A percentile compares a stretch with the other conserved stretches of the same genome.
These are phyloP conservation scores for Aspergillus fumigatiaffinis DNA, from an alignment of 2,329 filamentous ascomycete species.

Conservation along the genomic window DNA sequence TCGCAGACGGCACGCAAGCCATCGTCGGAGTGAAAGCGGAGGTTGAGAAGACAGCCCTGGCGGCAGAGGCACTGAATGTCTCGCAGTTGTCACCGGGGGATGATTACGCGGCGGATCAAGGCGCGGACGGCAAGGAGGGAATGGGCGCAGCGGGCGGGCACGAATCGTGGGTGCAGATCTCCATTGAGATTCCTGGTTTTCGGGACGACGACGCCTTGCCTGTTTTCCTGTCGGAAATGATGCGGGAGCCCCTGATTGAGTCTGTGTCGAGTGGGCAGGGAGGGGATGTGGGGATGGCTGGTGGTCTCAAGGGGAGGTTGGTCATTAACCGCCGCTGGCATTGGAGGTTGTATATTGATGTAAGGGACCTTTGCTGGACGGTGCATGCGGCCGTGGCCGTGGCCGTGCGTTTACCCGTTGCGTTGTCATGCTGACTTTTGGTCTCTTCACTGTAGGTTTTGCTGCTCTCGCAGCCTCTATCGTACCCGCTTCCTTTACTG, in stretches of 20 bases:
- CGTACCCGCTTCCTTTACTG: slow-evolving; percentile 87
- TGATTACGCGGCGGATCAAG: slow-evolving; percentile 19
- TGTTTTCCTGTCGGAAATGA: slow-evolving; percentile 81
- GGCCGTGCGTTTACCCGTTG: not conserved
- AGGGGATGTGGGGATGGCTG: slow-evolving; percentile 70
- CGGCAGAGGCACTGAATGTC: slow-evolving; percentile 32
- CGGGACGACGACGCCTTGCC: slow-evolving; percentile 88
- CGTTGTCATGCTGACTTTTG: slow-evolving; percentile 5
- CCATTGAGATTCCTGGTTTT: slow-evolving; percentile 85
- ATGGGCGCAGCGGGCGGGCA: slow-evolving; percentile 34
- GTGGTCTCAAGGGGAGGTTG: slow-evolving; percentile 65
- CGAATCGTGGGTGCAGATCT: slow-evolving; percentile 80
- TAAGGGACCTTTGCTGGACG: slow-evolving; percentile 44
- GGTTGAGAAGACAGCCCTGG: slow-evolving; percentile 66
- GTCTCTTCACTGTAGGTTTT: slow-evolving; percentile 61
- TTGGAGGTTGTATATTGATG: slow-evolving; percentile 94
- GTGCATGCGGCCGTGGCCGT: not conserved
- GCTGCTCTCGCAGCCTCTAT: slow-evolving; percentile 85
- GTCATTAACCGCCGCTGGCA: slow-evolving; percentile 90
- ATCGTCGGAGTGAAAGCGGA: slow-evolving; percentile 95
- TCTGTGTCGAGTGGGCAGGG: slow-evolving; percentile 67
- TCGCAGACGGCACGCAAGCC: slow-evolving; percentile 91
- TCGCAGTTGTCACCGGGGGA: slow-evolving; percentile 32
- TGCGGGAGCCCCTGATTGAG: slow-evolving; percentile 76
- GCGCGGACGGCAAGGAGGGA: slow-evolving; percentile 22